Evolutionary conservation across 176 grass and related monocot genomes (phyloP).

Genomic region (Avena eriantha): DNA sequence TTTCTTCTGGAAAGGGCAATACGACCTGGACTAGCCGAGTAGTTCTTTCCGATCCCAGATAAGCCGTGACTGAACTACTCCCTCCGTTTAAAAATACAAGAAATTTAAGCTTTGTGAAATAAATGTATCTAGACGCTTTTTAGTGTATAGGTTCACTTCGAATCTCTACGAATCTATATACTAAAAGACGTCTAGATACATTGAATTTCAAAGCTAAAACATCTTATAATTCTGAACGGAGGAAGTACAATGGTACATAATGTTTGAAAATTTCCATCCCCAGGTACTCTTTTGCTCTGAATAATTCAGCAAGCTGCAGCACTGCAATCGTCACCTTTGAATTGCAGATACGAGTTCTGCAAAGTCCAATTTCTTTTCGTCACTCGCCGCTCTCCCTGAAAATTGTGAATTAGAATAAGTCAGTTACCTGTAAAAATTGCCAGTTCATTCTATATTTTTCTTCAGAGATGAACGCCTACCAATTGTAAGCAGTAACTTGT

Average conservation of each 20-base stretch:
- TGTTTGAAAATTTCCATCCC: not conserved
- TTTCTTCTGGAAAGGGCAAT: not conserved
- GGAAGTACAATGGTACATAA: not conserved
- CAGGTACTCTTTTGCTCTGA: not conserved
- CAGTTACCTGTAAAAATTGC: constrained; percentile 14
- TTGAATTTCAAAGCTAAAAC: too few species aligned
- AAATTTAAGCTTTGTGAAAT: too few species aligned
- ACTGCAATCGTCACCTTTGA: not conserved
- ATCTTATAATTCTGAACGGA: too few species aligned
- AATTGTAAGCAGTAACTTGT: constrained; percentile 17
- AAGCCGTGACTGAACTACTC: not conserved
- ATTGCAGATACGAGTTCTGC: not conserved
- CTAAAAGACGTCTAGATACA: too few species aligned
- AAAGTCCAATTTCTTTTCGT: not conserved
- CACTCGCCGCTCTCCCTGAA: not conserved
- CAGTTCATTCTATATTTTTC: not conserved
- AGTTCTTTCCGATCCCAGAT: not conserved
- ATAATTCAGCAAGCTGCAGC: constrained; percentile 4
- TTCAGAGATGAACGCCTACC: not conserved
- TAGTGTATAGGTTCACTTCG: too few species aligned
- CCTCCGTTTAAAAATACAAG: too few species aligned
- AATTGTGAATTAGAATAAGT: not conserved
- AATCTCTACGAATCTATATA: too few species aligned
- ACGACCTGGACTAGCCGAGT: not conserved
- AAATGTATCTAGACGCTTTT: too few species aligned